These are phyloP conservation scores for Zymoseptoria passerinii DNA, from an alignment of 2,329 filamentous ascomycete genomes.

Conservation along the genomic window DNA sequence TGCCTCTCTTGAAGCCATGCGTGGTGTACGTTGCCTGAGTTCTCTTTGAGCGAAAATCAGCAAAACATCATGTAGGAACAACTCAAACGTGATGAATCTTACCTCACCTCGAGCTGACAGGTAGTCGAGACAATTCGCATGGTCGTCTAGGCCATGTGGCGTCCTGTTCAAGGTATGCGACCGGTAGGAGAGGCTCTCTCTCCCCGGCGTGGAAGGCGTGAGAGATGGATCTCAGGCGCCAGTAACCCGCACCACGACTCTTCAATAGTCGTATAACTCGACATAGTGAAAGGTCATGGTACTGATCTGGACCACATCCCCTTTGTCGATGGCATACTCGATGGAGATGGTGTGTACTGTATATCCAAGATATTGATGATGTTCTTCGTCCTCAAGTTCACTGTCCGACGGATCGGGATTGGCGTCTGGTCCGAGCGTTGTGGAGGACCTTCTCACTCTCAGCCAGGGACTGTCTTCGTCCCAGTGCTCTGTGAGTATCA, in stretches of 20 bases:
- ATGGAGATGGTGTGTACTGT: background rate
- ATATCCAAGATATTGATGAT: background rate
- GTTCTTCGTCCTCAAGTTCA: background rate
- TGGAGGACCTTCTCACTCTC: background rate
- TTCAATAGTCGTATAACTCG: conserved; percentile 14
- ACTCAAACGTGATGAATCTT: background rate
- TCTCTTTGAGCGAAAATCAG: conserved; percentile 2
- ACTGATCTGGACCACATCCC: conserved; percentile 5
- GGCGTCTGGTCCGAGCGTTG: background rate
- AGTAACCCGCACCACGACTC: conserved; percentile 11
- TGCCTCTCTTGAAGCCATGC: background rate
- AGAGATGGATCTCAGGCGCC: conserved; percentile 10
- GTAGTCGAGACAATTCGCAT: background rate
- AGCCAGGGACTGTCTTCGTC: background rate
- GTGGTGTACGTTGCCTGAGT: background rate
- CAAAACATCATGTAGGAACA: conserved; percentile 1
- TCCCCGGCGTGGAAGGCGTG: conserved; percentile 4
- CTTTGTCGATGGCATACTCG: conserved; percentile 7
- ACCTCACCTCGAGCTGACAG: background rate
- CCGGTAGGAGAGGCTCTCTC: conserved; percentile 2
- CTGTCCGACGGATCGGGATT: background rate
- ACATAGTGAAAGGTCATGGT: conserved; percentile 5
- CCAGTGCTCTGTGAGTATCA: background rate
- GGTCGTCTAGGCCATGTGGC: background rate
- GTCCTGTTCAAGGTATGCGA: conserved; percentile 3